Evolutionary conservation across 2,329 filamentous ascomycete genomes (phyloP), one percentile per base, ranked within the genome.

Genomic region (Neoscytalidium dimidiatum): DNA sequence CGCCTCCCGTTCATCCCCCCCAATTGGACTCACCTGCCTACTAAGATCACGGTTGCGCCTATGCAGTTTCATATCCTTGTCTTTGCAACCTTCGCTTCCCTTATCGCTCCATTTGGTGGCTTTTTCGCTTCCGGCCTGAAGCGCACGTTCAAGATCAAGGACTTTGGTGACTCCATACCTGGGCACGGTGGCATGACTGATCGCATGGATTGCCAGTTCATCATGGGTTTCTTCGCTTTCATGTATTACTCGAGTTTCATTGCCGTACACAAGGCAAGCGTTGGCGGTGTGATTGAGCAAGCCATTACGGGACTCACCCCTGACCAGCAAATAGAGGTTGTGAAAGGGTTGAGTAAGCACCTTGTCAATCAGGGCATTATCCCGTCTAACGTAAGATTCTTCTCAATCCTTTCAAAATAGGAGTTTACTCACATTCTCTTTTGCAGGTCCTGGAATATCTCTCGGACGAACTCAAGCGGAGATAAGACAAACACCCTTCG

Each of bases 181-280:
- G 95, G 95, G 23, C 95, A 99, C 73, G 95, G 95, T 67, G 95
- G 95, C 71, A 98, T 99, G 82, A 99, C 95, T 17, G 95, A 99
- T 77, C 91, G 95, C 67, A 98, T 99, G 94, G 95, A 99, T 76
- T 99, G 95, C 78, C 95, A 99, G 76, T 99, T 99, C 81, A 98
- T 98, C 82, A 99, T 99, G 95, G 95, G 95, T 8, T 95, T 97
- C 80, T 98, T 99, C 73, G 88, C 94, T 17, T 98, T 93, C 82
- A 94, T 99, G 86, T 99, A 99, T 81, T 99, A 96, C 81, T 94
- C 97, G 78, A 95, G 91, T 74, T 99, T 99, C 78, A 94, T 99
- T 73, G 94, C 94, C 3, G 85, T 92, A 6, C 88, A 97, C 83
- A 92, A 94, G 78, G 88, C 91, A 43, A 92, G 85, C 64, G 89